Evolutionary conservation across 371 early-diverging fungal genomes (phyloP), one percentile per base, ranked within the genome.

Genomic region (Lichtheimia ramosa): DNA sequence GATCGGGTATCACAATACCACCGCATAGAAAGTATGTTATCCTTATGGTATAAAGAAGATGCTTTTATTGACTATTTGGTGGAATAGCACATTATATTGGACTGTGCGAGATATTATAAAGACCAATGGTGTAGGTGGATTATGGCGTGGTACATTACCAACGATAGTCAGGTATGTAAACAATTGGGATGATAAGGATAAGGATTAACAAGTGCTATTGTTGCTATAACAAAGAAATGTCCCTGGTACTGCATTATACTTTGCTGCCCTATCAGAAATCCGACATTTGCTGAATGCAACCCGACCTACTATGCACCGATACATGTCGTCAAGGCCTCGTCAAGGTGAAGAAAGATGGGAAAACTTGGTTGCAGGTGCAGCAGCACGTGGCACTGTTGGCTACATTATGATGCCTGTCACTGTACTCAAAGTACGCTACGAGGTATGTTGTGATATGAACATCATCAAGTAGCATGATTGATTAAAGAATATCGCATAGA

Each of bases 341-440:
- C 25, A 24, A 46, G 63, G 65, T 20, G 64, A 58, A 49, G 73
- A 66, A 39, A 68, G 58, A 42, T 79, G 82, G 60, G 88, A 91
- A 59, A 93, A 93, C 61, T 65, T 95, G 62, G 48, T 91, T 1
- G 83, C 89, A 0, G 97, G 97, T 14, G 89, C 87, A 3, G 69
- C 84, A 16, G 90, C 97, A n/a, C 79, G 97, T 53, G 93, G 90
- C 10, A 61, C 86, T 5, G 92, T 92, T 10, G 97, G 96, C 0
- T 87, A 94, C 54, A 64, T 95, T 0, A 83, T 96, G 84, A 98
- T 96, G 97, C 98, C 98, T 0, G 82, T 94, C 4, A 91, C 96
- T 4, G 92, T 97, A 34, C 82, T 96, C 59, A 98, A 98, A 80
- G 91, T 94, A 34, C 83, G 95, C 53, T 96, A 85, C 62, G 98